A percentile compares a stretch with the other conserved stretches of the same genome.
These are phyloP conservation scores for Alternaria viburni DNA, from an alignment of 2,329 filamentous ascomycete genomes.

Conservation along the genomic window DNA sequence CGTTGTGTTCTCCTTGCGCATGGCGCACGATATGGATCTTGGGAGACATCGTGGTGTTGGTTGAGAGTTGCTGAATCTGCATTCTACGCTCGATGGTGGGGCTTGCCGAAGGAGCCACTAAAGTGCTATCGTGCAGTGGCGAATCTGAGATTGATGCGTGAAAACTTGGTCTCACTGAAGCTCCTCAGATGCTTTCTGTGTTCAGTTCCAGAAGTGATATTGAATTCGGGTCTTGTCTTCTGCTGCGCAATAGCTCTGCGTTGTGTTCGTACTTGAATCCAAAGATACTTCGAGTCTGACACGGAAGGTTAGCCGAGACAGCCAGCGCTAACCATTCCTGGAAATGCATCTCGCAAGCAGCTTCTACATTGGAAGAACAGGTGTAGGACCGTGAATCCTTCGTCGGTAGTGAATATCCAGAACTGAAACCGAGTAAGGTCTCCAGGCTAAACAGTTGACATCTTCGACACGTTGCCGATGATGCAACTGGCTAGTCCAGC, in stretches of 20 bases:
- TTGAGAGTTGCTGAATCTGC: constrained; percentile 8
- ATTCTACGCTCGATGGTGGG: constrained; percentile 6
- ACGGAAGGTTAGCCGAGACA: constrained; percentile 5
- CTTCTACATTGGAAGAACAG: neutral
- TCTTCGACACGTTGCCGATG: neutral
- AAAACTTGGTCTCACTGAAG: neutral
- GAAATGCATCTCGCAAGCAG: neutral
- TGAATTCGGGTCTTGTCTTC: neutral
- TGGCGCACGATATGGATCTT: constrained; percentile 67
- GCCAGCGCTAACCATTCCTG: neutral
- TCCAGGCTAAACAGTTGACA: neutral
- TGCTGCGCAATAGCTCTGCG: neutral
- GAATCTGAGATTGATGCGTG: neutral
- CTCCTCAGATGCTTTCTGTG: neutral
- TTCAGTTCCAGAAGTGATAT: neutral
- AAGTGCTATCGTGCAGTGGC: neutral
- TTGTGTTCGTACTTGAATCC: neutral
- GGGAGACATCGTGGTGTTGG: constrained; percentile 28
- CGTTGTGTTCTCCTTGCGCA: constrained; percentile 79
- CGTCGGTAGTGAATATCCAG: neutral
- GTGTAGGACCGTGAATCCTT: neutral
- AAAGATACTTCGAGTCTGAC: neutral
- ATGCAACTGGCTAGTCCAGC: neutral
- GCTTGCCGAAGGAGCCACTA: constrained; percentile 13
- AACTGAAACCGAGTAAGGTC: neutral